Evolutionary conservation across 202 grass and related monocot species (phyloP).

Genomic region (Zoysia matrella): DNA sequence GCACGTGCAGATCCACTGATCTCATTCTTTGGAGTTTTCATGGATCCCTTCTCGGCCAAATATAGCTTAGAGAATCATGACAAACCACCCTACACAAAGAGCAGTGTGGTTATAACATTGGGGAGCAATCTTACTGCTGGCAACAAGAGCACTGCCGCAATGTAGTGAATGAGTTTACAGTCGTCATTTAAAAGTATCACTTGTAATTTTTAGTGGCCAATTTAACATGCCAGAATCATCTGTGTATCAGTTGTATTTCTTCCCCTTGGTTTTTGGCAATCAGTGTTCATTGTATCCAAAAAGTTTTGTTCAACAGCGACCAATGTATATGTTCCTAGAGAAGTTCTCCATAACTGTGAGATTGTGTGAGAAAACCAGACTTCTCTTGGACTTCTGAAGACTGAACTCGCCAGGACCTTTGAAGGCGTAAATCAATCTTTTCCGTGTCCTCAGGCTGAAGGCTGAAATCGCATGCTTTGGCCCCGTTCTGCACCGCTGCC

Average conservation of each 20-base stretch:
- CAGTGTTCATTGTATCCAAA: not conserved
- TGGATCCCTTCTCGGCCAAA: slow-evolving; percentile 57
- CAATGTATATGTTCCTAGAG: slow-evolving; percentile 1
- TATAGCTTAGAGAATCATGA: slow-evolving; percentile 42
- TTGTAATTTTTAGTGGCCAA: slow-evolving; percentile 2
- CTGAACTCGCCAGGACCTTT: not conserved
- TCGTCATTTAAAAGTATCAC: slow-evolving; percentile 12
- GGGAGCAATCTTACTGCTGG: slow-evolving; percentile 25
- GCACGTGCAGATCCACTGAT: slow-evolving; percentile 75
- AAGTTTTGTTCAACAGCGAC: not conserved
- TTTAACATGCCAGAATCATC: slow-evolving; percentile 20
- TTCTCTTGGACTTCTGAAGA: not conserved
- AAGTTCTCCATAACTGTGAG: too few species aligned
- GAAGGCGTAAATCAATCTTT: not conserved
- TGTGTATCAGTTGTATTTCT: slow-evolving; percentile 17
- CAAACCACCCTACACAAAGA: slow-evolving; percentile 23
- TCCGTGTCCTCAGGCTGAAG: slow-evolving; percentile 11
- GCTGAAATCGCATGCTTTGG: not conserved
- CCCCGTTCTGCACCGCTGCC: slow-evolving; percentile 11
- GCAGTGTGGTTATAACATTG: slow-evolving; percentile 43
- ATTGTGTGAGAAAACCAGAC: too few species aligned
- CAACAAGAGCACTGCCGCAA: slow-evolving; percentile 44
- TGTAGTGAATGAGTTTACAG: slow-evolving; percentile 23
- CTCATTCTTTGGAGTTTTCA: slow-evolving; percentile 74
- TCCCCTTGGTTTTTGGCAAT: not conserved